Percentiles rank a stretch among this genome's conserved stretches.
Conservation (phyloP, 176 grass and related monocot species). For the Bromus sterilis region DNA sequence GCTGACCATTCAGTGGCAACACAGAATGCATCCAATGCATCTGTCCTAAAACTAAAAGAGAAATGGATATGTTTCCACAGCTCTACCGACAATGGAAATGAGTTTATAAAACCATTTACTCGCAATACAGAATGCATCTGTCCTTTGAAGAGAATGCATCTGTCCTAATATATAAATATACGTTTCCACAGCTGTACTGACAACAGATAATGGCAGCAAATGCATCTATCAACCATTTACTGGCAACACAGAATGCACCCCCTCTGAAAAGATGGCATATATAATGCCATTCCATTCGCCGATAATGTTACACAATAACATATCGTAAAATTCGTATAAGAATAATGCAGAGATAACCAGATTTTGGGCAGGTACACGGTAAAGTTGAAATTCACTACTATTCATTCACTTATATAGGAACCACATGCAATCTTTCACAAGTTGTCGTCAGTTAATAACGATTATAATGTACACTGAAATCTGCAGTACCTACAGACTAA, state of each 20-base stretch:
- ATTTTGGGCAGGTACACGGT: background rate
- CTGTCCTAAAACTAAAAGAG: background rate
- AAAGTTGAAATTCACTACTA: background rate
- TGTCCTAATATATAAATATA: no score
- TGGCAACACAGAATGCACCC: background rate
- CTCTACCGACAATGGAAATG: background rate
- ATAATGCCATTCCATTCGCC: background rate
- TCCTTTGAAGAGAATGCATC: no score
- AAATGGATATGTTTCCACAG: background rate
- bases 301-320: background rate
- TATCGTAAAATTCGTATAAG: background rate
- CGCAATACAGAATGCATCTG: background rate
- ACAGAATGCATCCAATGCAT: no score
- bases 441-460: slow-evolving; percentile 39
- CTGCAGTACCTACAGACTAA: slow-evolving; percentile 25
- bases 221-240: background rate
- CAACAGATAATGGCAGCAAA: background rate
- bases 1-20: no score
- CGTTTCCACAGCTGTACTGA: background rate
- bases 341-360: background rate
- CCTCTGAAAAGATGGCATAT: background rate
- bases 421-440: slow-evolving; percentile 26
- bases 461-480: slow-evolving; percentile 41
- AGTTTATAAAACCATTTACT: background rate
- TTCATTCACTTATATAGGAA: slow-evolving; percentile 10